Percentiles rank a stretch among this genome's conserved stretches.
These are phyloP conservation scores for Cercospora citrullina DNA, from an alignment of 2,329 filamentous ascomycete genomes.

Conservation along the genomic window DNA sequence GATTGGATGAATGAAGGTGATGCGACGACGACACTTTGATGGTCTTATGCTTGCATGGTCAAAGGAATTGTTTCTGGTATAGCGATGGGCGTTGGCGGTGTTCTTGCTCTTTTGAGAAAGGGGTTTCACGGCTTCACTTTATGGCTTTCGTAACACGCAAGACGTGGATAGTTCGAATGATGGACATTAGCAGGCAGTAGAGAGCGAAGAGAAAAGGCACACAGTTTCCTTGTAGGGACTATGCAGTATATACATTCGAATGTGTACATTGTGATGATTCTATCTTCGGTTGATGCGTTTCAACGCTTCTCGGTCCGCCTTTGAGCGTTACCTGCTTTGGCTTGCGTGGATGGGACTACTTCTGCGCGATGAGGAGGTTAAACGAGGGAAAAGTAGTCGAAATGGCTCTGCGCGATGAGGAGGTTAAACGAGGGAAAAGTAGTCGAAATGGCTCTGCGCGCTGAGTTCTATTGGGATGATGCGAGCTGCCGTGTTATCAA, in stretches of 20 bases:
- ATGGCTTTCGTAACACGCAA: background rate
- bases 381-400: background rate
- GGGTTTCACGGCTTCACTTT: background rate
- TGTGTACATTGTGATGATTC: background rate
- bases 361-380: background rate
- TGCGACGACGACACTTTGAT: background rate
- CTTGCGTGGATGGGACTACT: background rate
- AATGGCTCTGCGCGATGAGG: background rate
- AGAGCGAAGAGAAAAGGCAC: background rate
- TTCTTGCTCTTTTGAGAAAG: background rate
- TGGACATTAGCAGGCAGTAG: background rate
- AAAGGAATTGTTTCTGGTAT: constrained; percentile 3
- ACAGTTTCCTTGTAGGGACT: background rate
- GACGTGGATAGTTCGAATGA: background rate
- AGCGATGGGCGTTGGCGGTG: constrained; percentile 10
- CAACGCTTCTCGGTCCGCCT: background rate
- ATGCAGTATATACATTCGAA: background rate
- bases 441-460: background rate
- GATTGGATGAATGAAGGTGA: background rate
- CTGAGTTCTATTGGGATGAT: background rate
- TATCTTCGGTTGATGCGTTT: background rate
- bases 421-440: background rate
- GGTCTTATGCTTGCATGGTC: background rate
- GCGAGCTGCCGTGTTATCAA: background rate
- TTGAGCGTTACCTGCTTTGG: background rate